Base-by-base conservation (phyloP, 805 yeast genomes). In the Candida verbasci region DNA sequence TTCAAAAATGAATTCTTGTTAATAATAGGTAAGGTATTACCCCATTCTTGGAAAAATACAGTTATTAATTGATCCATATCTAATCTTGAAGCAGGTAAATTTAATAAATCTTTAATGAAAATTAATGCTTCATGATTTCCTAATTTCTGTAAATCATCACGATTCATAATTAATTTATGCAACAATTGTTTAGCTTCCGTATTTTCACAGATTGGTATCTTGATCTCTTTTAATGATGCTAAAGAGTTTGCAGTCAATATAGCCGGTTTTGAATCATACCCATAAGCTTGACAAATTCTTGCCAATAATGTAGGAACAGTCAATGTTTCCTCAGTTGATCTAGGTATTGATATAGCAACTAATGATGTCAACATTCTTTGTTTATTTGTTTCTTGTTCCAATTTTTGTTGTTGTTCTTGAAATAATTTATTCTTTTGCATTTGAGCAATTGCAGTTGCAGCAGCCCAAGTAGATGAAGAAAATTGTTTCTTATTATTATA, bases 11-110 rank as follows among this genome's bases (percentile, higher is more conserved):
- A 70, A 29, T 74, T 74, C 44, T 78, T 77, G 53, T 85, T 86
- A 36, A 88, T 51, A 11, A 86, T 67, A 0, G 95, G 94, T 16
- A 81, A 65, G 4, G 77, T 58, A 17, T 74, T 68, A 20, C 84
- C 81, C 95, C 96, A 88, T 40, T 82, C 81, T 43, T 77, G 79
- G 58, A 86, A 87, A 52, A 74, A 88, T 3, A 77, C 53, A 0
- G 82, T 71, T 14, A 84, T 71, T 21, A 85, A 68, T 17, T 78
- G 78, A 55, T 88, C 95, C 39, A 86, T 55, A 40, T 78, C 76
- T 17, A 76, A 54, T 38, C 81, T 70, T 16, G 80, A 64, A 3
- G 77, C 77, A 1, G 72, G 71, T 3, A 67, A 44, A 9, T 48
- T 41, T 27, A 62, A 41, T 12, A 52, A 42, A 9, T 53, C 43